Conservation (phyloP, 2,329 filamentous ascomycete species). For the Colletotrichum chlorophyti region DNA sequence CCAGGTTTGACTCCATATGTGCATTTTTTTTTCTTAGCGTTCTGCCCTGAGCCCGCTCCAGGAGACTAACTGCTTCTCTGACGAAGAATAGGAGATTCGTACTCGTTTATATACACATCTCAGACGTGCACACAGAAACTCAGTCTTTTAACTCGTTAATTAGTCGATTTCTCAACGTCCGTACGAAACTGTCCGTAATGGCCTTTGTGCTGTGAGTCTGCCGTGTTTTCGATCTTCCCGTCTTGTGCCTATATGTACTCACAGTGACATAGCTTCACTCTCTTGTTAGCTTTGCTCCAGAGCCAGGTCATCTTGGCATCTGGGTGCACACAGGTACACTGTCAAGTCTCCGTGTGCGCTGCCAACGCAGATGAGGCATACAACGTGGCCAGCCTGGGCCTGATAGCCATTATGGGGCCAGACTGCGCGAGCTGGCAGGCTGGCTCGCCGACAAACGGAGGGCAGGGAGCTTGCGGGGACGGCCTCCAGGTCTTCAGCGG, state of each 20-base stretch:
- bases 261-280: not conserved
- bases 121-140: too few relatives aligned
- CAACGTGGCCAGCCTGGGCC: slow-evolving; percentile 11
- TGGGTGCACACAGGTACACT: slow-evolving; percentile 7
- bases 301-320: not conserved
- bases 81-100: too few relatives aligned
- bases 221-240: too few relatives aligned
- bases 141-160: too few relatives aligned
- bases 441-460: not conserved
- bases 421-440: slow-evolving; percentile 11
- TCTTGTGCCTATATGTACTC: too few relatives aligned
- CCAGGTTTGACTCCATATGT: too few relatives aligned
- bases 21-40: too few relatives aligned
- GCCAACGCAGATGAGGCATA: slow-evolving; percentile 4
- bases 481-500: not conserved
- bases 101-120: too few relatives aligned
- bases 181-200: too few relatives aligned
- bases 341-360: slow-evolving; percentile 10
- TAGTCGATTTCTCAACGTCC: too few relatives aligned
- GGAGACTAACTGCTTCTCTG: too few relatives aligned
- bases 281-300: not conserved
- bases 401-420: slow-evolving; percentile 12
- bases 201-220: not conserved
- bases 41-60: too few relatives aligned
- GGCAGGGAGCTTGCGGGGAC: not conserved